Evolutionary conservation across 2,329 filamentous ascomycete genomes (phyloP).

Genomic region (Orbilia oligospora): DNA sequence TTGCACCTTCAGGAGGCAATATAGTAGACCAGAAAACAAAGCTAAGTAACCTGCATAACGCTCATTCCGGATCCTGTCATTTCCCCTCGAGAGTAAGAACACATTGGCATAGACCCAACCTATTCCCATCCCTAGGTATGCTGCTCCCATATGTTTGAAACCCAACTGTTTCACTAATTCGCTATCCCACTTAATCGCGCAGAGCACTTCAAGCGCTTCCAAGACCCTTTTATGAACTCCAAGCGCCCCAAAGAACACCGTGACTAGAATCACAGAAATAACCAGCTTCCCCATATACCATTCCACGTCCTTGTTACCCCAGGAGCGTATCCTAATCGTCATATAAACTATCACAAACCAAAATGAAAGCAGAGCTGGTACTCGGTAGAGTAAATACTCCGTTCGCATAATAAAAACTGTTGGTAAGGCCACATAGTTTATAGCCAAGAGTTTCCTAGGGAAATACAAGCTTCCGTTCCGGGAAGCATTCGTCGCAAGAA

Average conservation of each 20-base stretch:
- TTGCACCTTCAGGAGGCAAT: not conserved
- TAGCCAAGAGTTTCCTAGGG: conserved; percentile 71
- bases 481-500: conserved; percentile 68
- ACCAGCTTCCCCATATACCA: conserved; percentile 70
- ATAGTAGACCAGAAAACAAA: not conserved
- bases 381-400: conserved; percentile 73
- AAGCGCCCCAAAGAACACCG: conserved; percentile 66
- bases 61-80: not conserved
- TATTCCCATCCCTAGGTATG: conserved; percentile 74
- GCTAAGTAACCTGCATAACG: not conserved
- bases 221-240: conserved; percentile 67
- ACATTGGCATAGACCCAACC: conserved; percentile 25
- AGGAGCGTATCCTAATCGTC: conserved; percentile 69
- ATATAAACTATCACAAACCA: conserved; percentile 75
- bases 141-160: conserved; percentile 72
- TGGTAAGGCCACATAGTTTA: conserved; percentile 73
- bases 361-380: conserved; percentile 74
- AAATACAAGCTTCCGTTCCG: conserved; percentile 68
- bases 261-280: conserved; percentile 68
- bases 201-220: conserved; percentile 67
- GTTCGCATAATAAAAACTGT: conserved; percentile 74
- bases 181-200: conserved; percentile 70
- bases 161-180: conserved; percentile 71
- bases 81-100: not conserved
- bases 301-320: conserved; percentile 68